phyloP scores from a whole-genome alignment of 164 flowering plant species.

The Chimonanthus praecox region DNA sequence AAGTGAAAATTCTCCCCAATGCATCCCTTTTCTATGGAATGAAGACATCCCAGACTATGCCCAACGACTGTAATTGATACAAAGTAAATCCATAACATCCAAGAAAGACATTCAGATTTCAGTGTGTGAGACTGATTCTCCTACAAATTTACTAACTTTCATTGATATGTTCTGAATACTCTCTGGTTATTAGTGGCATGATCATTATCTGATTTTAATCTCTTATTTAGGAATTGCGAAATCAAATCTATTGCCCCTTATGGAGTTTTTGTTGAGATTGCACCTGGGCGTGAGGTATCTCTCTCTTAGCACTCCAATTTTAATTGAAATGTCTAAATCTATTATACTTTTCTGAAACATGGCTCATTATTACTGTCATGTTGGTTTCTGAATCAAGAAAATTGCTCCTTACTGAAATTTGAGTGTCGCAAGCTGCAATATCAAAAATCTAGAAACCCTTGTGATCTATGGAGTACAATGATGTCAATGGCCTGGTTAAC shows the following conservation, averaged over 20 bases:
- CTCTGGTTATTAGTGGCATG: not conserved
- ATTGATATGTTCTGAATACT: not conserved
- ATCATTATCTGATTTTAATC: not conserved
- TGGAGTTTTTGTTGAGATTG: constrained; percentile 94
- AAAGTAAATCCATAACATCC: not conserved
- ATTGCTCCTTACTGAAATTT: not conserved
- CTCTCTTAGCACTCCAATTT: not conserved
- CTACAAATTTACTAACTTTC: not conserved
- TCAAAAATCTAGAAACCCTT: too few species aligned
- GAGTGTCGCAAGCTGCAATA: too few species aligned
- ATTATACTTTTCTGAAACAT: not conserved
- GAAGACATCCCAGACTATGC: too few species aligned
- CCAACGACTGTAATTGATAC: not conserved
- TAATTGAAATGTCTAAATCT: not conserved
- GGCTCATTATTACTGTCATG: too few species aligned
- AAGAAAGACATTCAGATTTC: not conserved
- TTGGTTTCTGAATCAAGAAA: not conserved
- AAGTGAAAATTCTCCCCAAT: too few species aligned
- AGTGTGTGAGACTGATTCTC: not conserved
- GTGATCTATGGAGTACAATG: too few species aligned
- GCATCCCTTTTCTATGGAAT: too few species aligned
- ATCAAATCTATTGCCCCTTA: constrained; percentile 79
- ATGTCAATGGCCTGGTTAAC: too few species aligned
- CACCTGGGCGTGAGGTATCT: constrained; percentile 93
- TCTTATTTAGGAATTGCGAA: constrained; percentile 65